Percentiles rank a stretch among this genome's conserved stretches.
These are phyloP conservation scores for Capronia epimyces DNA, from an alignment of 2,329 filamentous ascomycete species.

Conservation along the genomic window DNA sequence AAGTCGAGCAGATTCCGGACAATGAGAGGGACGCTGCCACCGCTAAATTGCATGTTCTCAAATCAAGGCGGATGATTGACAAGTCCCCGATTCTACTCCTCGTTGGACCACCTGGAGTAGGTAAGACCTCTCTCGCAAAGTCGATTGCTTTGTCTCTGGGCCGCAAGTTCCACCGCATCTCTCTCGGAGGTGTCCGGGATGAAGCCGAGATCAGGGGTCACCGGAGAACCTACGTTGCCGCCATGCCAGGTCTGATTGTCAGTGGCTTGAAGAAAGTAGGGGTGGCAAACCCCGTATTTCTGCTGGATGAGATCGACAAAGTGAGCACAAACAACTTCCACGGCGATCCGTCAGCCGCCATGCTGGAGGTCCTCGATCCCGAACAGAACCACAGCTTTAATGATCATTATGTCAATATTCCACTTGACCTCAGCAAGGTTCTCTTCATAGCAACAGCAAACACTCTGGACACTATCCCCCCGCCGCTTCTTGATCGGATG, in stretches of 20 bases:
- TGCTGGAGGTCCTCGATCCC: constrained; percentile 95
- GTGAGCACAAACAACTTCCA: constrained; percentile 85
- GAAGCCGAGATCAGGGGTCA: constrained; percentile 97
- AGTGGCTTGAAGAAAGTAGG: constrained; percentile 92
- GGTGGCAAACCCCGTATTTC: constrained; percentile 88
- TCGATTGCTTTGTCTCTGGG: constrained; percentile 88
- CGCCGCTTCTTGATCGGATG: constrained; percentile 93
- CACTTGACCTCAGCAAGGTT: constrained; percentile 91
- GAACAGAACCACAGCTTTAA: constrained; percentile 94
- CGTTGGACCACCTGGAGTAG: constrained; percentile 86
- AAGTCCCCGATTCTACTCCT: constrained; percentile 94
- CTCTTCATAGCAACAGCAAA: constrained; percentile 98
- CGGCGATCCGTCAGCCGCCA: constrained; percentile 90
- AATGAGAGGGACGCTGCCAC: constrained; percentile 43
- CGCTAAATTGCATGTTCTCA: constrained; percentile 68
- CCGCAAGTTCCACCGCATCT: constrained; percentile 94
- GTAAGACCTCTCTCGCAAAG: constrained; percentile 91
- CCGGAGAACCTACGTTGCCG: constrained; percentile 90
- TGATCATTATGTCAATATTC: constrained; percentile 94
- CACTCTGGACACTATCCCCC: constrained; percentile 85
- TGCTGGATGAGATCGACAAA: constrained; percentile 98
- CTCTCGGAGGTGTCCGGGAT: constrained; percentile 88
- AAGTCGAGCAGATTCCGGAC: constrained; percentile 48
- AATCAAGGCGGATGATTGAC: constrained; percentile 79
- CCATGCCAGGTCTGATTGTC: constrained; percentile 96